These are phyloP conservation scores for Chaetoceros tenuissimus DNA, from an alignment of 108 stramenopile genomes.

Conservation along the genomic window DNA sequence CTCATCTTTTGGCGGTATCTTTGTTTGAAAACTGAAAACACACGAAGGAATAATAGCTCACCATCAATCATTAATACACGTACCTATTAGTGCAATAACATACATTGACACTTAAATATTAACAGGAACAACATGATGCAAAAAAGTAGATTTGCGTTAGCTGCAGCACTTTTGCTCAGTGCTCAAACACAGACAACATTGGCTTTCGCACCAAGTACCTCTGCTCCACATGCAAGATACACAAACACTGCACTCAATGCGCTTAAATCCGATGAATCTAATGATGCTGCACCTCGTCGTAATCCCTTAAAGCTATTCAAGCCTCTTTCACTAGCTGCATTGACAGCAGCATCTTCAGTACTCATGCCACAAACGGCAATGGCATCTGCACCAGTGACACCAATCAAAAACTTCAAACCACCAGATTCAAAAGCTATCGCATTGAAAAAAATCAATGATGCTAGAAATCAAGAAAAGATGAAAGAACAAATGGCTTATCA, in stretches of 20 bases:
- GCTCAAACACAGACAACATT: neutral
- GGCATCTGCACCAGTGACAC: constrained; percentile 68
- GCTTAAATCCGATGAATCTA: neutral
- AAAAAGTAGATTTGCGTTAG: neutral
- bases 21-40: too few relatives aligned
- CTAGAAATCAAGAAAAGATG: constrained; percentile 19
- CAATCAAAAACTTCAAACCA: constrained; percentile 40
- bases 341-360: constrained; percentile 6
- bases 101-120: too few relatives aligned
- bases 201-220: neutral
- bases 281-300: too few relatives aligned
- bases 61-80: too few relatives aligned
- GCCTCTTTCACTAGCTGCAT: constrained; percentile 20
- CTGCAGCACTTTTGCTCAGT: neutral
- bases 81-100: too few relatives aligned
- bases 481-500: constrained; percentile 30
- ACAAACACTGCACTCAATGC: neutral
- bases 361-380: constrained; percentile 19
- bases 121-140: too few relatives aligned
- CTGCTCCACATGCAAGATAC: neutral
- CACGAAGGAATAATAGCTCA: too few relatives aligned
- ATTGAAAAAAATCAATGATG: constrained; percentile 33
- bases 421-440: constrained; percentile 49
- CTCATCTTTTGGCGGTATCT: too few relatives aligned
- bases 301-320: constrained; percentile 11